Percentiles rank a stretch among this genome's conserved stretches.
These are phyloP conservation scores for Ophiocordyceps camponoti-rufipedis DNA, from an alignment of 2,329 filamentous ascomycete species.

Conservation along the genomic window DNA sequence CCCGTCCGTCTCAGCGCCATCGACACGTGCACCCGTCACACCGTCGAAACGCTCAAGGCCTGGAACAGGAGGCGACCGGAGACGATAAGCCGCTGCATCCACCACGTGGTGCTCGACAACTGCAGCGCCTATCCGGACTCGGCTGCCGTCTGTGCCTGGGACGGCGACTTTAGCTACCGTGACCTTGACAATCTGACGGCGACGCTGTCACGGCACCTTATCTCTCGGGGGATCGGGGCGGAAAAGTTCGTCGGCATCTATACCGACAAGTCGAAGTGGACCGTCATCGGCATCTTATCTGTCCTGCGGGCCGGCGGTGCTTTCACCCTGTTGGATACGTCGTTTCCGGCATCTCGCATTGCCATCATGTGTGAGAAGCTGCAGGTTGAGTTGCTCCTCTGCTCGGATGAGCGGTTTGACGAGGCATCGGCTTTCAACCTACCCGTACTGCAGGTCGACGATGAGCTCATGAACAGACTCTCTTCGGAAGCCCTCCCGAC, in stretches of 20 bases:
- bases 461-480: background rate
- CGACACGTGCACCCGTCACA: background rate
- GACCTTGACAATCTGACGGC: constrained; percentile 9
- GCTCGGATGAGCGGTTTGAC: background rate
- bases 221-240: constrained; percentile 6
- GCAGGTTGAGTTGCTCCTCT: background rate
- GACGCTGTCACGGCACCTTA: constrained; percentile 6
- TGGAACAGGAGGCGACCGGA: background rate
- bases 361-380: constrained; percentile 2
- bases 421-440: background rate
- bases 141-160: constrained; percentile 13
- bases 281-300: constrained; percentile 11
- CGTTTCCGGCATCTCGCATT: background rate
- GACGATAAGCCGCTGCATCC: constrained; percentile 6
- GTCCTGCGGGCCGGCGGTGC: constrained; percentile 16
- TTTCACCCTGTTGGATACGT: constrained; percentile 12
- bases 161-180: constrained; percentile 11
- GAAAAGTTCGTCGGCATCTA: constrained; percentile 12
- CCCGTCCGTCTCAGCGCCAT: background rate
- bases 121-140: constrained; percentile 7
- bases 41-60: background rate
- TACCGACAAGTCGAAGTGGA: constrained; percentile 15
- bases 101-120: constrained; percentile 9
- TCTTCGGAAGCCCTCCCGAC: too few relatives aligned
- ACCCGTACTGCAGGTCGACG: background rate